These are phyloP conservation scores for Kwoniella shivajii DNA, from an alignment of 1,284 basidiomycete species.

Conservation along the genomic window DNA sequence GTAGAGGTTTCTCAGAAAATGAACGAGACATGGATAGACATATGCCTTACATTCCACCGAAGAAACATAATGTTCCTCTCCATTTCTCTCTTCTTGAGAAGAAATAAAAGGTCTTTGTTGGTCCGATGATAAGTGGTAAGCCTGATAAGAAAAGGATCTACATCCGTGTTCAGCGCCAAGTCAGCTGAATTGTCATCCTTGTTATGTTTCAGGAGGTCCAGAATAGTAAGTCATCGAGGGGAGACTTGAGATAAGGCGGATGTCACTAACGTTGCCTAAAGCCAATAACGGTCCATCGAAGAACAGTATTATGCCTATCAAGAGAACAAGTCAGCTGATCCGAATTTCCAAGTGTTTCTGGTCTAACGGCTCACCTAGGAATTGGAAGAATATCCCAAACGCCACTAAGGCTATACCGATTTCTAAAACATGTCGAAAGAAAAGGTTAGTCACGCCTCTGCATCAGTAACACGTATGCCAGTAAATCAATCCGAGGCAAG, in stretches of 20 bases:
- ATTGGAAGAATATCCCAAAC: slow-evolving; percentile 95
- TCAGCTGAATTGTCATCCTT: background rate
- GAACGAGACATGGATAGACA: too few relatives aligned
- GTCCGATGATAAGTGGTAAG: slow-evolving; percentile 90
- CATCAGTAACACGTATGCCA: too few relatives aligned
- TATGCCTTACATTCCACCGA: slow-evolving; percentile 70
- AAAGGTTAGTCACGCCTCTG: slow-evolving; percentile 5
- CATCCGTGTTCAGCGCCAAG: slow-evolving; percentile 7
- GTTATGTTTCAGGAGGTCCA: background rate
- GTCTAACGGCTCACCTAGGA: slow-evolving; percentile 62
- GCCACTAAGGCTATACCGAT: slow-evolving; percentile 96
- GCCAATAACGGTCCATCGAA: slow-evolving; percentile 97
- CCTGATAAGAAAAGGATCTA: slow-evolving; percentile 93
- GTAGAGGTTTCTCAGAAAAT: too few relatives aligned
- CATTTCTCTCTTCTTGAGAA: slow-evolving; percentile 96
- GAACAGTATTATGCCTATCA: slow-evolving; percentile 78
- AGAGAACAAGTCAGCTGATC: background rate
- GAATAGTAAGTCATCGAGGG: too few relatives aligned
- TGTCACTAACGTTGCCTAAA: slow-evolving; percentile 78
- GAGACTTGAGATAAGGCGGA: too few relatives aligned
- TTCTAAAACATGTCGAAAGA: slow-evolving; percentile 60
- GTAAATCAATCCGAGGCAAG: slow-evolving; percentile 11
- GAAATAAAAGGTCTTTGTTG: slow-evolving; percentile 96
- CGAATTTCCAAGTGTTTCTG: background rate
- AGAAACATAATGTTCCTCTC: slow-evolving; percentile 87